A percentile compares a stretch with the other conserved stretches of the same genome.
phyloP scores from a whole-genome alignment of 192 early-diverging fungal genomes.

The Podila minutissima region DNA sequence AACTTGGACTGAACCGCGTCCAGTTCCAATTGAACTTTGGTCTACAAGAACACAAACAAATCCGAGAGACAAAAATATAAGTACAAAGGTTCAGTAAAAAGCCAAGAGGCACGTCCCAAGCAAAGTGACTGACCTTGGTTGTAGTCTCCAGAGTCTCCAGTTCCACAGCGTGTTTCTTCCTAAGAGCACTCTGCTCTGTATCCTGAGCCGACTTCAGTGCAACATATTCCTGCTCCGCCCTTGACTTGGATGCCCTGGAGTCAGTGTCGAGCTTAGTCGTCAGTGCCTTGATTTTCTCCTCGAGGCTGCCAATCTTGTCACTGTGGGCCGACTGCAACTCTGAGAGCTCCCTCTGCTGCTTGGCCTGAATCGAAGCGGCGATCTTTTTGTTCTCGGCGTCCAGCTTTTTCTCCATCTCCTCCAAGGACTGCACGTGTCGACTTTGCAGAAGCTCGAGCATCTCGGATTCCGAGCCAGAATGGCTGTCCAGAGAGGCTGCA shows the following conservation, averaged over 20 bases:
- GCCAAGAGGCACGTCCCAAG: not conserved
- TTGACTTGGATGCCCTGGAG: conserved; percentile 2
- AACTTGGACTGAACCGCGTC: conserved; percentile 26
- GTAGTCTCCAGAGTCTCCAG: conserved; percentile 7
- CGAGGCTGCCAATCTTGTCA: not conserved
- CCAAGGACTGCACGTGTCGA: conserved; percentile 17
- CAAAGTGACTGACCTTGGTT: conserved; percentile 12
- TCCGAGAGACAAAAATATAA: not conserved
- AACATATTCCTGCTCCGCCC: conserved; percentile 1
- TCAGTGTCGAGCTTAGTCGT: conserved; percentile 14
- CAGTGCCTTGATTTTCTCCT: conserved; percentile 19
- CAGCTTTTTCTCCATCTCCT: conserved; percentile 9
- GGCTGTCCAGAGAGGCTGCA: conserved; percentile 8
- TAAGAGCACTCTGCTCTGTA: conserved; percentile 7
- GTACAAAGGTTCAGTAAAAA: not conserved
- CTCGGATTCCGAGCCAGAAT: not conserved
- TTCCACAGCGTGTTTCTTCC: conserved; percentile 9
- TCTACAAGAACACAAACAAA: not conserved
- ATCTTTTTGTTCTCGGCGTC: conserved; percentile 12
- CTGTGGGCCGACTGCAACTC: conserved; percentile 1
- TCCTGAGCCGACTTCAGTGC: conserved; percentile 9
- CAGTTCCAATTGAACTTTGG: conserved; percentile 21
- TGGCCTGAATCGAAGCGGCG: conserved; percentile 13
- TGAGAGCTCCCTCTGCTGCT: conserved; percentile 24
- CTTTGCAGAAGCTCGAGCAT: conserved; percentile 27